Conservation (phyloP, 1,139 yeast genomes). For the Maudiozyma humilis region DNA sequence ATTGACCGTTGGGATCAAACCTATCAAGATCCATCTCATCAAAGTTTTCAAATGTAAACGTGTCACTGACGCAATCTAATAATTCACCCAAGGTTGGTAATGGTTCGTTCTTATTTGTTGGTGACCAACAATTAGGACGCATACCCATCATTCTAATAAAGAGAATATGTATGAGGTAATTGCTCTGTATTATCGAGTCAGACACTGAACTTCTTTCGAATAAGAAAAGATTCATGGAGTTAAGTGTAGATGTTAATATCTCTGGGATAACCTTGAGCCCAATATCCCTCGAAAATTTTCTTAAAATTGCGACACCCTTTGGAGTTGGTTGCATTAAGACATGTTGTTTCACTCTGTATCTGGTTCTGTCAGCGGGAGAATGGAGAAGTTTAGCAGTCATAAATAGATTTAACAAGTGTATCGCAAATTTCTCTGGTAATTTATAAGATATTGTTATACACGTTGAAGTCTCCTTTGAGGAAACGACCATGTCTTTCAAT, state of each 20-base stretch:
- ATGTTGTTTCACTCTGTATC: conserved; percentile 38
- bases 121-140: conserved; percentile 61
- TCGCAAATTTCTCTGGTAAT: conserved; percentile 47
- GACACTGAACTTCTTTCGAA: conserved; percentile 60
- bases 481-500: conserved; percentile 45
- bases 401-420: conserved; percentile 44
- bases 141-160: conserved; percentile 61
- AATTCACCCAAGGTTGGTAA: conserved; percentile 32
- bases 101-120: conserved; percentile 40
- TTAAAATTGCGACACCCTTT: conserved; percentile 71
- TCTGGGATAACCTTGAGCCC: conserved; percentile 45
- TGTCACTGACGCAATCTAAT: conserved; percentile 28
- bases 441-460: conserved; percentile 53
- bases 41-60: conserved; percentile 27
- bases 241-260: conserved; percentile 47
- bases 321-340: conserved; percentile 75
- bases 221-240: conserved; percentile 61
- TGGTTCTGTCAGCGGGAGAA: conserved; percentile 66
- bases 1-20: conserved; percentile 1
- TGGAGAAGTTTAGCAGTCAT: conserved; percentile 65
- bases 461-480: conserved; percentile 43
- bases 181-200: conserved; percentile 59
- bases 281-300: conserved; percentile 47
- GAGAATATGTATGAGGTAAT: conserved; percentile 54
- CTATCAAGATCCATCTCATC: conserved; percentile 5